Conservation (phyloP, 371 early-diverging fungal species). For the Fennellomyces sp. region DNA sequence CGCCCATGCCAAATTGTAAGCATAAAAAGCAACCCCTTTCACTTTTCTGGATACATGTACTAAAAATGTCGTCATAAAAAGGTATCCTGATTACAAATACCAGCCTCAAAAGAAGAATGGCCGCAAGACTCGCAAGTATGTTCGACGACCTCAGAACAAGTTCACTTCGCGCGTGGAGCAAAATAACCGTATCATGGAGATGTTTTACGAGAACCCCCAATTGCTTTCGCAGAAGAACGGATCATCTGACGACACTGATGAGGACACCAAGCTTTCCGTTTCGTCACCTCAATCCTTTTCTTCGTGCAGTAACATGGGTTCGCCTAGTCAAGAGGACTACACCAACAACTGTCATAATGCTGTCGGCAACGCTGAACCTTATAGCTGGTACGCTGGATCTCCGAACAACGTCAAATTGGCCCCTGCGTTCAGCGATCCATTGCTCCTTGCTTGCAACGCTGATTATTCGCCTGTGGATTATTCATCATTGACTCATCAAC, state of each 20-base stretch:
- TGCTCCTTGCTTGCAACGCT: neutral
- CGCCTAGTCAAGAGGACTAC: neutral
- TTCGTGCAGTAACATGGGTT: neutral
- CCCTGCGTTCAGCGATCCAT: no score
- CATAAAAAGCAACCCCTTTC: no score
- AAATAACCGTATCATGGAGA: slow-evolving; percentile 12
- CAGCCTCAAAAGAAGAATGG: slow-evolving; percentile 11
- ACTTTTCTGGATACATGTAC: neutral
- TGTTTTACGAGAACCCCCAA: slow-evolving; percentile 12
- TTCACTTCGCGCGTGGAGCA: slow-evolving; percentile 15
- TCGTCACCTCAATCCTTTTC: neutral
- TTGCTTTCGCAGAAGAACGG: neutral
- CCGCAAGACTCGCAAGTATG: slow-evolving; percentile 16
- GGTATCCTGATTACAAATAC: slow-evolving; percentile 28
- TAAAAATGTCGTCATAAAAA: neutral
- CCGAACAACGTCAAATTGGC: no score
- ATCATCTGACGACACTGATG: neutral
- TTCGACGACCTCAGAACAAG: neutral
- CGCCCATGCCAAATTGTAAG: slow-evolving; percentile 43
- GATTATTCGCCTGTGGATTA: neutral
- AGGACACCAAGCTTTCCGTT: neutral
- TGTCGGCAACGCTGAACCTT: neutral
- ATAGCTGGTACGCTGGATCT: neutral
- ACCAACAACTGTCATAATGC: neutral
- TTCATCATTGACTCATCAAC: neutral